A percentile compares a stretch with the other conserved stretches of the same genome.
Evolutionary conservation across 1,284 basidiomycete species (phyloP).

Genomic region (Fomes fomentarius): DNA sequence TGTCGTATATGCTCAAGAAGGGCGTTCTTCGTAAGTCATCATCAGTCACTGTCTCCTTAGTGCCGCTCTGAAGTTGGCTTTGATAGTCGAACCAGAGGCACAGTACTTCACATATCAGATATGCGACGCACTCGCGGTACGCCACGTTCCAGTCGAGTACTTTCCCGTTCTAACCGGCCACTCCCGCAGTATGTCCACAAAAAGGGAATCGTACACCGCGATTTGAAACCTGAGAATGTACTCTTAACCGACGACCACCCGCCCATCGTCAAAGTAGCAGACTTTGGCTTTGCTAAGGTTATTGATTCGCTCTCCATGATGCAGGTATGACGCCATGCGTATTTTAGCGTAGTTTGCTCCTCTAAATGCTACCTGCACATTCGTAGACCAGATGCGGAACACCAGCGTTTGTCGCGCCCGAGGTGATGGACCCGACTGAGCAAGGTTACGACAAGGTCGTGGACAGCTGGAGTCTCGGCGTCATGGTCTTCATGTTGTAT

Average conservation of each 20-base stretch:
- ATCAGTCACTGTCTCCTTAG: not conserved
- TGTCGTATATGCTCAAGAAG: slow-evolving; percentile 72
- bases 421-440: not conserved
- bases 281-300: slow-evolving; percentile 92
- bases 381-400: slow-evolving; percentile 7
- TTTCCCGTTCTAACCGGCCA: too few relatives aligned
- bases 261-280: slow-evolving; percentile 81
- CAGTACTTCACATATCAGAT: slow-evolving; percentile 74
- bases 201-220: slow-evolving; percentile 82
- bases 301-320: slow-evolving; percentile 76
- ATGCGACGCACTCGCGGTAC: slow-evolving; percentile 69
- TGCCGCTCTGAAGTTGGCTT: slow-evolving; percentile 3
- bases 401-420: slow-evolving; percentile 5
- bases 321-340: slow-evolving; percentile 54
- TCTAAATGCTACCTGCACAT: not conserved
- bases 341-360: too few relatives aligned
- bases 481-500: slow-evolving; percentile 7
- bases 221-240: slow-evolving; percentile 92
- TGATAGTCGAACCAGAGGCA: slow-evolving; percentile 57
- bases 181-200: slow-evolving; percentile 76
- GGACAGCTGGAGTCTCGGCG: slow-evolving; percentile 11
- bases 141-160: too few relatives aligned
- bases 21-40: slow-evolving; percentile 58
- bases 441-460: slow-evolving; percentile 5
- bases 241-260: slow-evolving; percentile 68